Evolutionary conservation across 441 rosid species (phyloP).

Genomic region (Theobroma grandiflorum): DNA sequence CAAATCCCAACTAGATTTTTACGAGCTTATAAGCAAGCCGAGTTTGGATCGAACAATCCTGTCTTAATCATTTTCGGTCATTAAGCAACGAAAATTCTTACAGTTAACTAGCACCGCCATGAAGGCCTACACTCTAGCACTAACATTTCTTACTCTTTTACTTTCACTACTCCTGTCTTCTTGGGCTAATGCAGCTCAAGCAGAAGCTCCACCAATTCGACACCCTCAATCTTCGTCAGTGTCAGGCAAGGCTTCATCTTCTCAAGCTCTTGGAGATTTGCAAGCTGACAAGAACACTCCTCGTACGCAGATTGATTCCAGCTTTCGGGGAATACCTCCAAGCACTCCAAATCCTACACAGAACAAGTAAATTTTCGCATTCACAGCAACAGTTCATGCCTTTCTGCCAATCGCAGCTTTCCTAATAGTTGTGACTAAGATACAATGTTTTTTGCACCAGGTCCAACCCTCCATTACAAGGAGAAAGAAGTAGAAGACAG

Average conservation of each 20-base stretch:
- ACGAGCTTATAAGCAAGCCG: constrained; percentile 14
- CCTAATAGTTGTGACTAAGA: constrained; percentile 26
- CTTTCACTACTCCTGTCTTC: constrained; percentile 54
- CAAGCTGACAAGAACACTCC: constrained; percentile 44
- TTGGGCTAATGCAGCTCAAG: constrained; percentile 42
- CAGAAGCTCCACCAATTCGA: constrained; percentile 48
- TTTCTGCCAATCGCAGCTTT: constrained; percentile 34
- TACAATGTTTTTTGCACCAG: constrained; percentile 41
- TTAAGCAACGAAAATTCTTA: background rate
- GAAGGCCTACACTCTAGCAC: constrained; percentile 43
- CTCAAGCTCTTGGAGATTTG: constrained; percentile 44
- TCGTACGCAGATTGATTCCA: constrained; percentile 49
- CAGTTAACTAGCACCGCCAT: constrained; percentile 33
- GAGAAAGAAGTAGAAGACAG: constrained; percentile 34
- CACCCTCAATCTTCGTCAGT: constrained; percentile 28
- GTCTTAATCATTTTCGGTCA: constrained; percentile 23
- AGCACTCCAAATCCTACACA: constrained; percentile 71
- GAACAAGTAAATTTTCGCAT: constrained; percentile 63
- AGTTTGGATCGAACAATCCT: background rate
- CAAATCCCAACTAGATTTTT: constrained; percentile 51
- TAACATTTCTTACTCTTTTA: constrained; percentile 45
- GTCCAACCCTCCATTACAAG: constrained; percentile 40
- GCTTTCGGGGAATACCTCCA: constrained; percentile 73
- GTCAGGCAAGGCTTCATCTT: constrained; percentile 32
- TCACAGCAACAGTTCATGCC: constrained; percentile 31